Base-by-base conservation (phyloP, 2,329 filamentous ascomycete species). In the Microsporum audouinii region DNA sequence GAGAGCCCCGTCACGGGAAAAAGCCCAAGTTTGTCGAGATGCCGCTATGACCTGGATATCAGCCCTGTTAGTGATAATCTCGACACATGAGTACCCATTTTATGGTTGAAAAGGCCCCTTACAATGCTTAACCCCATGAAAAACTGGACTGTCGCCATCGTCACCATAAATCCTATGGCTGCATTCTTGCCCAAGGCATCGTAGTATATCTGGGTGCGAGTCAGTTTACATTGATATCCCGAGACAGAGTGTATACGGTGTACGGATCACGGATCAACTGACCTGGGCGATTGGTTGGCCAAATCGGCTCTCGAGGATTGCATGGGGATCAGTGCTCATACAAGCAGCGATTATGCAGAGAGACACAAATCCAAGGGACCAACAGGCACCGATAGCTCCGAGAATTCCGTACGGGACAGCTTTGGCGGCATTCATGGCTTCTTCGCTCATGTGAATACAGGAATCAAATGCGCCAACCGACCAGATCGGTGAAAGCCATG, bases 401-500 rank as follows among this genome's bases (percentile, higher is more conserved):
- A 85, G 68, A 59, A 85, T 85, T 0, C 82, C 83, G 58, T 82
- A 76, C 0, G 83, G 83, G 0, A 84, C 82, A 0, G 82, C 81
- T 59, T 78, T 80, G 2, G 80, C 79, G 1, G 83, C 83, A 70
- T 86, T 83, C 49, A 79, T 72, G 0, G 83, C 82, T 68, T 85
- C 83, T 69, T 85, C 83, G 47, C 78, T 80, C 76, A 85, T 83
- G 65, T 84, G 80, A 5, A 81, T 80, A 60, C 81, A 84, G 1
- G 77, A 79, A 66, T 84, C 82, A 63, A 84, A 84, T 1, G 75
- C 78, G 0, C 73, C 74, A 51, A 74, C 75, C 0, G 82, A 83
- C 83, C 83, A 86, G 63, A 86, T 85, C 0, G 83, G 83, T 34
- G 76, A 78, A 23, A 86, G 73, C 81, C 82, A 85, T 0, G 80